Base-by-base conservation (phyloP, 352 stramenopile species). In the Saprolegnia diclina region DNA sequence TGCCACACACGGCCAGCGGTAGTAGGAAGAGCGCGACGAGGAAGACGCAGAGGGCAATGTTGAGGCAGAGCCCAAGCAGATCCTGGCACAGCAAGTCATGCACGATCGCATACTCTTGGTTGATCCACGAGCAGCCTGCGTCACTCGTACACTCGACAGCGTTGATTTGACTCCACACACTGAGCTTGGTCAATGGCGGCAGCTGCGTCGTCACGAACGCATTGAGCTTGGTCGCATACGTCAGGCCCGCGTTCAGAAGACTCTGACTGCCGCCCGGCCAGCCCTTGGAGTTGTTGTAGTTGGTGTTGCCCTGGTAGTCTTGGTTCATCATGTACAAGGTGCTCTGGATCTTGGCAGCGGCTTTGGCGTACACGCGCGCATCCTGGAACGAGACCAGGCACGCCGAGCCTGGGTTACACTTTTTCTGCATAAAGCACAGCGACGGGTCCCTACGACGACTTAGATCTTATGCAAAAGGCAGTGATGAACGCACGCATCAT, bases 31-130 rank as follows among this genome's bases (percentile, higher is more conserved):
- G 64, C 32, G 75, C 84, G 26, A 92, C 73, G 70, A 92, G 90
- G 55, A 92, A 79, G 21, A 90, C 82, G 64, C 80, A 90, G 2
- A 94, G 74, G 61, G 86, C 85, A 64, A 94, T 92, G 16, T 82
- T 85, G 26, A 94, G 76, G 62, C 83, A 92, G 44, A 82, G 89
- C 67, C 84, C 84, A 57, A 94, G 71, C 11, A 94, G 78, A 71
- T 91, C 80, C 45, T 77, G 77, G 72, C 86, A 94, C 22, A 94
- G 72, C 29, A 80, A 71, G 52, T 85, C 77, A 71, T 92, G 81
- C 11, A 92, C 82, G 52, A 83, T 74, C 71, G 91, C 88, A 77
- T 88, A 94, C 21, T 82, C 84, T 46, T 91, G 78, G 65, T 91
- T 91, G 78, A 89, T 76, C 86, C 86, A 94, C 22, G 80, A 75